Evolutionary conservation across 345 rosid species (phyloP).

Genomic region (Cardamine chenopodiifolia): DNA sequence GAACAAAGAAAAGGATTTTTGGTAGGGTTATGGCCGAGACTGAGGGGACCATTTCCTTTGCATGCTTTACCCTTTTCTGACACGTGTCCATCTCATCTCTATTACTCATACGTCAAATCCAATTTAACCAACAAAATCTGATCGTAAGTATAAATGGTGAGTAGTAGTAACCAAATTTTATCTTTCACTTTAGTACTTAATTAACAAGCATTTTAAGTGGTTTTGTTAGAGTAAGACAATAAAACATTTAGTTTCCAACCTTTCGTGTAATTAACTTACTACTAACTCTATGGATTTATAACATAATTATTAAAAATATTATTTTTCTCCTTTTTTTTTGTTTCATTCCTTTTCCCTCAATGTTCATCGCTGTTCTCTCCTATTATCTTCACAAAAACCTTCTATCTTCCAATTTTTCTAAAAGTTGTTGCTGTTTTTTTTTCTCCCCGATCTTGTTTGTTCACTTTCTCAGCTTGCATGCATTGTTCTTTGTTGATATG

Average conservation of each 20-base stretch:
- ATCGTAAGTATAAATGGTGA: background rate
- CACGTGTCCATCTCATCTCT: conserved; percentile 27
- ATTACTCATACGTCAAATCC: conserved; percentile 39
- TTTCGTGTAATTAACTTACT: background rate
- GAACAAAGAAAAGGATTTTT: conserved; percentile 34
- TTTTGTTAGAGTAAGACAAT: background rate
- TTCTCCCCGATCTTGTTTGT: too few relatives aligned
- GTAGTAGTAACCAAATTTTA: background rate
- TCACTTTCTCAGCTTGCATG: too few relatives aligned
- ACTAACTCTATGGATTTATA: background rate
- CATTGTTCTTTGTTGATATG: background rate
- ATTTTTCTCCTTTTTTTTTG: too few relatives aligned
- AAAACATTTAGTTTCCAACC: background rate
- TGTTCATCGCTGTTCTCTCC: background rate
- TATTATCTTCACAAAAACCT: background rate
- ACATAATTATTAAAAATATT: too few relatives aligned
- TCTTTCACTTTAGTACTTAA: background rate
- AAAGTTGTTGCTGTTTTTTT: background rate
- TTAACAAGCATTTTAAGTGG: background rate
- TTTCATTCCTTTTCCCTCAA: too few relatives aligned
- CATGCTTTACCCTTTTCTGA: conserved; percentile 36
- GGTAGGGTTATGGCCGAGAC: conserved; percentile 17
- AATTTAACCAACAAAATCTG: background rate
- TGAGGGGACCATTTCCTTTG: conserved; percentile 37
- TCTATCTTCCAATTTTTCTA: background rate